These are phyloP conservation scores for Isabelozyma gotoi DNA, from an alignment of 805 yeast genomes.

Conservation along the genomic window DNA sequence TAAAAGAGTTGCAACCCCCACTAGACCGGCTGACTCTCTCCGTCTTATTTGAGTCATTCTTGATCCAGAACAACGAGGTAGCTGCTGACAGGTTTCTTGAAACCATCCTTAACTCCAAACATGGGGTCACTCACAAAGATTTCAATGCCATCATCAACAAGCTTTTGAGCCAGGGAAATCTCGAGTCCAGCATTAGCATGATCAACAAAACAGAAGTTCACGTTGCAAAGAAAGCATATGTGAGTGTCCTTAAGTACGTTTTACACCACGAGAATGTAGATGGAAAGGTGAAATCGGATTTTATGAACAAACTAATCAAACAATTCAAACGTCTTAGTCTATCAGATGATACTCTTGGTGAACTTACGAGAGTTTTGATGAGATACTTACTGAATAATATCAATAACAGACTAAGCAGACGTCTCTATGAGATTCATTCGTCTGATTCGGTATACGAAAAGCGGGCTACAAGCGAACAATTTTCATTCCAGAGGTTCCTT, in stretches of 20 bases:
- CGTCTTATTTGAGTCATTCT: slow-evolving; percentile 28
- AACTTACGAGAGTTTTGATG: slow-evolving; percentile 18
- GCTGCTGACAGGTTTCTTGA: slow-evolving; percentile 29
- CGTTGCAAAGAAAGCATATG: slow-evolving; percentile 23
- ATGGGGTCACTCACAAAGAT: slow-evolving; percentile 25
- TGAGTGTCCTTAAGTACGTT: slow-evolving; percentile 17
- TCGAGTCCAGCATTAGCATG: slow-evolving; percentile 25
- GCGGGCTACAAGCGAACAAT: background rate
- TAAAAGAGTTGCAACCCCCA: slow-evolving; percentile 25
- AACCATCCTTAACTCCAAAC: slow-evolving; percentile 25
- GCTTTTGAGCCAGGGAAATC: slow-evolving; percentile 22
- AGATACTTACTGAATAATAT: slow-evolving; percentile 11
- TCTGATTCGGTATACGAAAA: background rate
- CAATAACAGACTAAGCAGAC: slow-evolving; percentile 2
- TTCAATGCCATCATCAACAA: slow-evolving; percentile 24
- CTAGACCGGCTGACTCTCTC: slow-evolving; percentile 32
- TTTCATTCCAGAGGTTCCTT: slow-evolving; percentile 17
- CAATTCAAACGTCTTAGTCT: slow-evolving; percentile 9
- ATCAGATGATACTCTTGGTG: slow-evolving; percentile 12
- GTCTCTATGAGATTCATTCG: slow-evolving; percentile 12
- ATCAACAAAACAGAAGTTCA: slow-evolving; percentile 13
- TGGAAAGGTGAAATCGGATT: slow-evolving; percentile 4
- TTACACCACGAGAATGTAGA: slow-evolving; percentile 1
- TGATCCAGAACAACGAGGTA: slow-evolving; percentile 21
- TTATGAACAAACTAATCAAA: slow-evolving; percentile 8